phyloP scores from a whole-genome alignment of 306 rosid genomes.

The Vicia faba region DNA sequence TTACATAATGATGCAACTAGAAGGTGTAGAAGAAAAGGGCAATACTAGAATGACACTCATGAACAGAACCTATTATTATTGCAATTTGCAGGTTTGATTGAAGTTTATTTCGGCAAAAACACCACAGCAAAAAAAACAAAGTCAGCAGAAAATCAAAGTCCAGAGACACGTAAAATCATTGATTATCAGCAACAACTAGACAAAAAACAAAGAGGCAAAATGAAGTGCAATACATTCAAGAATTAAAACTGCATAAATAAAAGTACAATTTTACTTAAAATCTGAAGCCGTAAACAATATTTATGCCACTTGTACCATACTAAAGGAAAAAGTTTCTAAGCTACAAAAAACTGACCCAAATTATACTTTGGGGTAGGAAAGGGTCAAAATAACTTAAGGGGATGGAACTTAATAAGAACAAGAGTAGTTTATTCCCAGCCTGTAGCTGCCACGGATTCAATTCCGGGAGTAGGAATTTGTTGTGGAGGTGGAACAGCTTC shows the following conservation, averaged over 20 bases:
- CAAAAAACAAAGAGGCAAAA: not conserved
- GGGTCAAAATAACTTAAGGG: not conserved
- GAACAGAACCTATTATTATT: too few species aligned
- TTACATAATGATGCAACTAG: too few species aligned
- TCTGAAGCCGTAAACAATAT: not conserved
- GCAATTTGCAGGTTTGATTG: too few species aligned
- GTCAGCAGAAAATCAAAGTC: too few species aligned
- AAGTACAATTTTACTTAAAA: not conserved
- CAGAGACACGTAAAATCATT: too few species aligned
- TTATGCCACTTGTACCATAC: not conserved
- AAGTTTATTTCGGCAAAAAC: too few species aligned
- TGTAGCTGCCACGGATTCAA: not conserved
- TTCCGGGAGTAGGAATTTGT: slow-evolving; percentile 3
- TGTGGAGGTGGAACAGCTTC: slow-evolving; percentile 24
- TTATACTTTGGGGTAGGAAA: not conserved
- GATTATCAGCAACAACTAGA: too few species aligned
- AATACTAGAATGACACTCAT: too few species aligned
- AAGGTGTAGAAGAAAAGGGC: too few species aligned
- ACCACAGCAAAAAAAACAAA: too few species aligned
- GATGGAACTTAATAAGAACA: not conserved
- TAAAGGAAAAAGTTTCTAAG: not conserved
- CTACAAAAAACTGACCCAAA: slow-evolving; percentile 14
- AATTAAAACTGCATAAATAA: not conserved
- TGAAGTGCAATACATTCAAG: not conserved
- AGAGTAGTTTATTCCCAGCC: not conserved